Evolutionary conservation across 768 basidiomycete species (phyloP).

Genomic region (Pulveroboletus frians): DNA sequence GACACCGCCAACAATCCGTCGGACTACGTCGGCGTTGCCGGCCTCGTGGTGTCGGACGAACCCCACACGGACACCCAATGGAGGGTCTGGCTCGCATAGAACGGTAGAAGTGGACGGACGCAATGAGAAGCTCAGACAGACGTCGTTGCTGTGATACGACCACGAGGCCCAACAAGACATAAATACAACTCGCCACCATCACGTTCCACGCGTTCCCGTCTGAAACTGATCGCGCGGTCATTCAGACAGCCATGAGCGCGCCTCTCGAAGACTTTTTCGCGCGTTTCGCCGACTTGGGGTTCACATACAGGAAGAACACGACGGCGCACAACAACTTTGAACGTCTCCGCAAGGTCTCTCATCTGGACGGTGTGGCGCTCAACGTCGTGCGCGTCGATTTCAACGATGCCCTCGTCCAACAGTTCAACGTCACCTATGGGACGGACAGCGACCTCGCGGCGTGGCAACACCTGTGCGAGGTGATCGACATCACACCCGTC

Average conservation of each 20-base stretch:
- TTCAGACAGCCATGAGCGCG: slow-evolving; percentile 5
- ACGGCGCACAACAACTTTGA: slow-evolving; percentile 22
- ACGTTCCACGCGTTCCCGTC: neutral
- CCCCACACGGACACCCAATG: too few relatives aligned
- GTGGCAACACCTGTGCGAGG: slow-evolving; percentile 25
- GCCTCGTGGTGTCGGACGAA: too few relatives aligned
- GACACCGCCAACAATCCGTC: neutral
- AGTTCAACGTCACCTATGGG: slow-evolving; percentile 26
- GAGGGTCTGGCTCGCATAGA: too few relatives aligned
- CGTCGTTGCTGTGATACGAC: too few relatives aligned
- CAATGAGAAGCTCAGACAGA: too few relatives aligned
- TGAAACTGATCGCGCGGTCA: neutral
- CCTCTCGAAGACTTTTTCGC: slow-evolving; percentile 26
- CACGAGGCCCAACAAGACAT: too few relatives aligned
- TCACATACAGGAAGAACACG: slow-evolving; percentile 7
- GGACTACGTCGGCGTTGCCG: too few relatives aligned
- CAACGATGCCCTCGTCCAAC: slow-evolving; percentile 17
- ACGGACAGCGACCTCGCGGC: slow-evolving; percentile 12
- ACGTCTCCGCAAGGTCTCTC: slow-evolving; percentile 4
- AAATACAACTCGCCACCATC: too few relatives aligned
- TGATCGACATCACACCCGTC: slow-evolving; percentile 19
- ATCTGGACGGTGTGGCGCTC: neutral
- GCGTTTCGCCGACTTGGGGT: slow-evolving; percentile 12
- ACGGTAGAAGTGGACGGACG: too few relatives aligned
- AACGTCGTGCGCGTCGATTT: neutral